phyloP scores from a whole-genome alignment of 306 rosid species.

The Ziziphus jujuba region DNA sequence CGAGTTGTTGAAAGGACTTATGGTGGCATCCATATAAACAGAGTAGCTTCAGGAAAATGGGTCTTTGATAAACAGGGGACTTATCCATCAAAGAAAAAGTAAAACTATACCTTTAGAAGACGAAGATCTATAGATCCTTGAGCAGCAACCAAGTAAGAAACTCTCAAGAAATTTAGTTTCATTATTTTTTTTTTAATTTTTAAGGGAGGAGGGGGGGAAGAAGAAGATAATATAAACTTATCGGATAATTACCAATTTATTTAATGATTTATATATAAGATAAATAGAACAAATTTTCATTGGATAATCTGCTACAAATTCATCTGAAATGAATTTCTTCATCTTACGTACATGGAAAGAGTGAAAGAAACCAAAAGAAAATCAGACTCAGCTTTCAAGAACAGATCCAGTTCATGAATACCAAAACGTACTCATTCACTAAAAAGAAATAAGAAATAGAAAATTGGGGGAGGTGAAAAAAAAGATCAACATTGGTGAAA shows the following conservation, averaged over 20 bases:
- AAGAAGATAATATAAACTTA: no score
- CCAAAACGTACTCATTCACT: conserved; percentile 1
- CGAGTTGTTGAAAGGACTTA: not conserved
- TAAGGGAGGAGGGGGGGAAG: no score
- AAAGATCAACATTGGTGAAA: not conserved
- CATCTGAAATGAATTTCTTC: no score
- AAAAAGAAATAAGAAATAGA: not conserved
- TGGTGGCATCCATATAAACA: not conserved
- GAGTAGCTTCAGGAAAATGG: not conserved
- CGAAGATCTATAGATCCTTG: not conserved
- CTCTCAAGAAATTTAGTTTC: no score
- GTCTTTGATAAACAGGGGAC: not conserved
- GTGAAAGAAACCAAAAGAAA: conserved; percentile 3
- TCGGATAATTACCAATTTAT: no score
- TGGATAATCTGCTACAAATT: no score
- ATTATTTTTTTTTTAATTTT: no score
- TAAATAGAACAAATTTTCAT: no score
- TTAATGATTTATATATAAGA: no score
- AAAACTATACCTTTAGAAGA: not conserved
- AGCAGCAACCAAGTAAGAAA: no score
- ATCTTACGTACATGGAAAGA: conserved; percentile 7
- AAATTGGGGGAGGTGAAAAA: not conserved
- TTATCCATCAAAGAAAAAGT: not conserved
- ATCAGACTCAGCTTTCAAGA: conserved; percentile 23
- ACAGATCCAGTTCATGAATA: conserved; percentile 36